phyloP scores from a whole-genome alignment of 2,329 filamentous ascomycete species.

The Neonectria sp. region DNA sequence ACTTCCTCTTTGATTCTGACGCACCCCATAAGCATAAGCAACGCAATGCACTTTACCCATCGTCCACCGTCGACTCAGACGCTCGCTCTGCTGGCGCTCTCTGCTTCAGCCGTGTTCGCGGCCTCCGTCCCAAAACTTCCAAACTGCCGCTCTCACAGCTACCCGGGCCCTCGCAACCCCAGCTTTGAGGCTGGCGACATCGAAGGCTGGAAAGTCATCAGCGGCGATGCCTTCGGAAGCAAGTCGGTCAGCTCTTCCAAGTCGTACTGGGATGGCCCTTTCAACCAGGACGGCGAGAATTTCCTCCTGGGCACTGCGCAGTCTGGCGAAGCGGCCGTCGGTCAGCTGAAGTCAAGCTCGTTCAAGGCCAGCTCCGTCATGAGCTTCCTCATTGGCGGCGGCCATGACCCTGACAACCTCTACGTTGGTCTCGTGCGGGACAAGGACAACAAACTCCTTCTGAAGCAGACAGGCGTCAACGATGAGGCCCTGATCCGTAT shows the following conservation, averaged over 20 bases:
- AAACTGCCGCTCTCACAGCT: constrained; percentile 6
- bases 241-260: constrained; percentile 39
- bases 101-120: constrained; percentile 5
- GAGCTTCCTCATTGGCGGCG: constrained; percentile 51
- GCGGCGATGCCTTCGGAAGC: constrained; percentile 45
- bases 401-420: constrained; percentile 49
- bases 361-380: constrained; percentile 48
- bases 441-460: constrained; percentile 41
- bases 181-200: constrained; percentile 47
- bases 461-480: constrained; percentile 49
- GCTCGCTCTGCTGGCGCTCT: constrained; percentile 1
- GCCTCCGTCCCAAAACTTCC: constrained; percentile 17
- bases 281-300: constrained; percentile 42
- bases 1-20: constrained; percentile 3
- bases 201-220: constrained; percentile 47
- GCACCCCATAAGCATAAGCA: neutral
- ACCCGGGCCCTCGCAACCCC: constrained; percentile 38
- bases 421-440: constrained; percentile 49
- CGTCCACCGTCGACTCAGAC: neutral
- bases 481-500: constrained; percentile 51
- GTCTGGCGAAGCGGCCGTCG: constrained; percentile 47
- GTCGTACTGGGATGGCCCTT: constrained; percentile 49
- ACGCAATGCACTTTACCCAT: neutral
- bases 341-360: constrained; percentile 46
- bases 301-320: constrained; percentile 47